Conservation (phyloP, 805 yeast species). For the Candida mattraensis region DNA sequence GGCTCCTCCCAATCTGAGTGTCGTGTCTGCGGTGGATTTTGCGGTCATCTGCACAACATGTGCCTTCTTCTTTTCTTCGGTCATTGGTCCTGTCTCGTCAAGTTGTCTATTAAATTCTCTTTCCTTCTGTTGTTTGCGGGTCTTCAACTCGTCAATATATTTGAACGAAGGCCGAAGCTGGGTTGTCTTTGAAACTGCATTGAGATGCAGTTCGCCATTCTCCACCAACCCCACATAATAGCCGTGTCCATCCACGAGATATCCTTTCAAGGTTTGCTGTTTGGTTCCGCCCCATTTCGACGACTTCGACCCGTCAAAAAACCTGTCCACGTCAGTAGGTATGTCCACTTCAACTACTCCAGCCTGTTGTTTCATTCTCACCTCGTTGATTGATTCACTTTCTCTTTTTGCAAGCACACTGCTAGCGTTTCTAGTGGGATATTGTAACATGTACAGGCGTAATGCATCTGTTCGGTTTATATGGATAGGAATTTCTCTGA, state of each 20-base stretch:
- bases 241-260: conserved; percentile 54
- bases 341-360: conserved; percentile 71
- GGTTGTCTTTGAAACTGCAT: conserved; percentile 63
- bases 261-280: conserved; percentile 70
- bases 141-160: conserved; percentile 61
- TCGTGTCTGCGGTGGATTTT: conserved; percentile 57
- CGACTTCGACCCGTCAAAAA: conserved; percentile 64
- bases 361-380: conserved; percentile 57
- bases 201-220: conserved; percentile 56
- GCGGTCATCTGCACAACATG: conserved; percentile 79
- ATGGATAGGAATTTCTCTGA: conserved; percentile 57
- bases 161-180: conserved; percentile 83
- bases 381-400: conserved; percentile 35
- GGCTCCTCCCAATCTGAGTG: conserved; percentile 68
- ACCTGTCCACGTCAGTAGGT: conserved; percentile 67
- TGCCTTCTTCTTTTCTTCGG: conserved; percentile 37
- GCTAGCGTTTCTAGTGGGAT: conserved; percentile 36
- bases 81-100: conserved; percentile 37
- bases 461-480: conserved; percentile 8
- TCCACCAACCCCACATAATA: conserved; percentile 42
- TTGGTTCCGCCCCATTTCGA: conserved; percentile 63
- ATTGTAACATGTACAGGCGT: conserved; percentile 24
- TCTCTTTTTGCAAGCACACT: conserved; percentile 21
- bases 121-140: conserved; percentile 40
- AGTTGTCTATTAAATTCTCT: conserved; percentile 41